Evolutionary conservation across 2,329 filamentous ascomycete genomes (phyloP).

Genomic region (Alternaria consortialis): DNA sequence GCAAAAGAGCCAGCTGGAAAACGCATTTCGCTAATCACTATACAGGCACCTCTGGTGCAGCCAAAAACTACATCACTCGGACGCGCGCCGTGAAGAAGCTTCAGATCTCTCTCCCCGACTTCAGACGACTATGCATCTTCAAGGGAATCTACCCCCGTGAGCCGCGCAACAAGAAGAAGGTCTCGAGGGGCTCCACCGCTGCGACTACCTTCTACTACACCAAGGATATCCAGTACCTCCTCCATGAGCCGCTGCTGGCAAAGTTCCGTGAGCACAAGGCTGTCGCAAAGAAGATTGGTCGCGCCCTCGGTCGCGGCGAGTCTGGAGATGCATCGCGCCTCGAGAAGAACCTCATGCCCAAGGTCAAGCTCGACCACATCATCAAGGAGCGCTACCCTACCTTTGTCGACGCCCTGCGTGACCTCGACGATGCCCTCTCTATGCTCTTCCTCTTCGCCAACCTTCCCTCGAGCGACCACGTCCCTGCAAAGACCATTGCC

Average conservation of each 20-base stretch:
- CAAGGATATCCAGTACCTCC: slow-evolving; percentile 97
- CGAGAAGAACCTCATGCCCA: slow-evolving; percentile 89
- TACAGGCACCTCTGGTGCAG: slow-evolving; percentile 81
- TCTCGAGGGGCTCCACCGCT: slow-evolving; percentile 85
- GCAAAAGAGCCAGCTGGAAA: accelerated
- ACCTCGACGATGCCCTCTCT: slow-evolving; percentile 94
- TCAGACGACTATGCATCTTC: slow-evolving; percentile 98
- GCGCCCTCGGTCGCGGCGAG: slow-evolving; percentile 90
- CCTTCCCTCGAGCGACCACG: slow-evolving; percentile 85
- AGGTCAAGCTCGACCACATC: slow-evolving; percentile 93
- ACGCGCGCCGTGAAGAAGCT: slow-evolving; percentile 98
- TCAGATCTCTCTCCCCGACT: slow-evolving; percentile 95
- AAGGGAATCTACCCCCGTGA: slow-evolving; percentile 99
- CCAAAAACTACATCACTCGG: slow-evolving; percentile 98
- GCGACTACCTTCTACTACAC: slow-evolving; percentile 92
- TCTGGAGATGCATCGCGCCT: slow-evolving; percentile 86
- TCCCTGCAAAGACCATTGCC: slow-evolving; percentile 94
- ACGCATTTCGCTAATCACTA: slow-evolving; percentile 23
- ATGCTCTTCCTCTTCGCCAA: slow-evolving; percentile 98
- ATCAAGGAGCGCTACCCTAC: slow-evolving; percentile 98
- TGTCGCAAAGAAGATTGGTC: slow-evolving; percentile 96
- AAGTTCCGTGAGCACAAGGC: slow-evolving; percentile 98
- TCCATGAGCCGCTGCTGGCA: slow-evolving; percentile 91
- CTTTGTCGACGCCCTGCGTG: slow-evolving; percentile 90
- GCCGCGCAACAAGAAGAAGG: slow-evolving; percentile 96